A percentile compares a stretch with the other conserved stretches of the same genome.
phyloP scores from a whole-genome alignment of 495 filamentous ascomycete genomes.

The Hyaloscypha hepaticicola region DNA sequence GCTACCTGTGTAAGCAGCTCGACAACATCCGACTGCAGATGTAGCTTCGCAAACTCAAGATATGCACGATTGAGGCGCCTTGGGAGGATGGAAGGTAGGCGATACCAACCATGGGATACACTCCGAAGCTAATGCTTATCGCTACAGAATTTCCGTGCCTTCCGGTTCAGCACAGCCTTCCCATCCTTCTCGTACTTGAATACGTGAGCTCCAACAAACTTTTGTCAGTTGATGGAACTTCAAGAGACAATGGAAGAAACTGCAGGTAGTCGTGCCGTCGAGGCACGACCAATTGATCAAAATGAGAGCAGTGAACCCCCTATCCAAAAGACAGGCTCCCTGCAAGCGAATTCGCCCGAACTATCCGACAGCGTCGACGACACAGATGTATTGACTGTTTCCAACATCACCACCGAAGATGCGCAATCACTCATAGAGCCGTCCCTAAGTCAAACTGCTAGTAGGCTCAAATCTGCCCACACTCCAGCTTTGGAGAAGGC shows the following conservation, averaged over 20 bases:
- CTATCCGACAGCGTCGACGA: conserved; percentile 5
- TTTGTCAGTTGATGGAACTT: neutral
- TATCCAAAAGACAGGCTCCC: neutral
- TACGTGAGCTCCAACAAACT: neutral
- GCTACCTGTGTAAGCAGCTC: neutral
- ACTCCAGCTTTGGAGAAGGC: conserved; percentile 77
- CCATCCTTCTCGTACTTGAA: neutral
- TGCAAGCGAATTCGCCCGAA: neutral
- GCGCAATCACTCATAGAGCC: conserved; percentile 69
- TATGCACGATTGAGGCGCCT: neutral
- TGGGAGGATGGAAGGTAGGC: neutral
- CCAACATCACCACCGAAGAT: conserved; percentile 43
- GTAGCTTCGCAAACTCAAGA: neutral
- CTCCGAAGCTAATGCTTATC: neutral
- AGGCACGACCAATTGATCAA: neutral
- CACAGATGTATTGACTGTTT: conserved; percentile 14
- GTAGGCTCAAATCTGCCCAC: conserved; percentile 64
- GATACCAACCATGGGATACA: neutral
- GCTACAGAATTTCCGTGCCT: neutral
- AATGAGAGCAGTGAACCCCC: neutral
- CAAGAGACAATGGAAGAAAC: neutral
- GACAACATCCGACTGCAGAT: neutral
- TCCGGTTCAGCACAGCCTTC: neutral
- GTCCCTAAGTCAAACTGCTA: conserved; percentile 71
- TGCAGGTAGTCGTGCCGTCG: neutral